A percentile compares a stretch with the other conserved stretches of the same genome.
Conservation (phyloP, 2,329 filamentous ascomycete genomes). For the Exutisphaerella laricina region DNA sequence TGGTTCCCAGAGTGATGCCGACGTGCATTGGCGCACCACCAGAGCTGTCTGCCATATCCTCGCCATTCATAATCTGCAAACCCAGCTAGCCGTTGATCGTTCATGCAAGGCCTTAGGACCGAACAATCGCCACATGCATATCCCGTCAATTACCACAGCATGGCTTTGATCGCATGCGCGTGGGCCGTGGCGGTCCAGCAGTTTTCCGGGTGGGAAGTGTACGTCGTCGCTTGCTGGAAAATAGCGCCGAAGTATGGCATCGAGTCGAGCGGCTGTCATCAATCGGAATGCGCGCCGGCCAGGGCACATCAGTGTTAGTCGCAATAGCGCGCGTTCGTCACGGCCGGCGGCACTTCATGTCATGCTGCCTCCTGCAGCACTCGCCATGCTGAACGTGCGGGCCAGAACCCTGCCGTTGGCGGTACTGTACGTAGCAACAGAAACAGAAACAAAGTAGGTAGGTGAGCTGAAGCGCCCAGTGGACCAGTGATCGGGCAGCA, state of each 20-base stretch:
- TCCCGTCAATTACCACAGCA: slow-evolving; percentile 13
- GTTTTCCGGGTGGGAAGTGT: not conserved
- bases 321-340: slow-evolving; percentile 2
- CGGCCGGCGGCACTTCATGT: slow-evolving; percentile 4
- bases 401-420: slow-evolving; percentile 4
- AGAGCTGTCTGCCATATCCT: slow-evolving; percentile 11
- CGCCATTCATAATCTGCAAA: slow-evolving; percentile 16
- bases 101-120: slow-evolving; percentile 11
- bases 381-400: slow-evolving; percentile 8
- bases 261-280: slow-evolving; percentile 2
- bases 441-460: slow-evolving; percentile 14
- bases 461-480: slow-evolving; percentile 5
- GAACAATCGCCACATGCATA: slow-evolving; percentile 14
- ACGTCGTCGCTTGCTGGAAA: slow-evolving; percentile 2
- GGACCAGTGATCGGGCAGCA: slow-evolving; percentile 9
- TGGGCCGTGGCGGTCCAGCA: slow-evolving; percentile 13
- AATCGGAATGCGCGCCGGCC: not conserved
- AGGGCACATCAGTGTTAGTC: not conserved
- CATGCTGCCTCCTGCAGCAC: slow-evolving; percentile 3
- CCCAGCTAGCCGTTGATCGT: slow-evolving; percentile 19
- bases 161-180: not conserved
- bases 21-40: slow-evolving; percentile 15
- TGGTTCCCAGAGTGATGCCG: slow-evolving; percentile 17
- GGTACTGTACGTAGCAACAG: slow-evolving; percentile 3
- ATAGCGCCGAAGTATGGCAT: not conserved